Evolutionary conservation across 2,329 filamentous ascomycete genomes (phyloP).

Genomic region (Pyrenophora graminea): DNA sequence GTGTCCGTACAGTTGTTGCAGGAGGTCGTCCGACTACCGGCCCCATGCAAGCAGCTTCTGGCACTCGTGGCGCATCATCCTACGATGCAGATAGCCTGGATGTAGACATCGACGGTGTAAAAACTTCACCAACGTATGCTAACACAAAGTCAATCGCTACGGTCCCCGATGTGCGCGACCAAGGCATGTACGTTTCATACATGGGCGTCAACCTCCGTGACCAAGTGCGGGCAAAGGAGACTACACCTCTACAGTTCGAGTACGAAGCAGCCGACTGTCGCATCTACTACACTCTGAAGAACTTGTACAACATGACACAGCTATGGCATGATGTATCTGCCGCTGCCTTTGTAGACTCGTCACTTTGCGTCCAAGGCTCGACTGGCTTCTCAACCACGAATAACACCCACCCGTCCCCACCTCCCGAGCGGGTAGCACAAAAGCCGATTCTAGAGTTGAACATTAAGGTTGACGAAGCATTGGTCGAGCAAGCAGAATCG

Average conservation of each 20-base stretch:
- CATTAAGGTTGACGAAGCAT: not conserved
- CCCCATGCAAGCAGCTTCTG: conserved; percentile 50
- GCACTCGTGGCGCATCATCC: conserved; percentile 58
- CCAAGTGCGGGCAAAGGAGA: conserved; percentile 40
- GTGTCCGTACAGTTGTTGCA: conserved; percentile 58
- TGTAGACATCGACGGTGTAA: conserved; percentile 6
- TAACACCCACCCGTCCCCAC: conserved; percentile 1
- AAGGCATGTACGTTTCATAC: conserved; percentile 31
- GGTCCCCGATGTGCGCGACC: conserved; percentile 1
- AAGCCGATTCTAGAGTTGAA: not conserved
- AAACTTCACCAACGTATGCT: conserved; percentile 3
- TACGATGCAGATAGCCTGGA: conserved; percentile 38
- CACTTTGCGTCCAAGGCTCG: conserved; percentile 41
- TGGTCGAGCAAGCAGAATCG: conserved; percentile 9
- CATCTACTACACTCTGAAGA: conserved; percentile 45
- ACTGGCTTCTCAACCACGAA: conserved; percentile 25
- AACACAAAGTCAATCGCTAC: conserved; percentile 1
- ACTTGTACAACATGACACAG: conserved; percentile 43
- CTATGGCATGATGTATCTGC: conserved; percentile 44
- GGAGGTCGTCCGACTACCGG: conserved; percentile 60
- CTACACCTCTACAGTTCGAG: conserved; percentile 44
- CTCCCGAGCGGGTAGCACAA: not conserved
- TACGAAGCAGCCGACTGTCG: conserved; percentile 48
- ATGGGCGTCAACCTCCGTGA: conserved; percentile 46
- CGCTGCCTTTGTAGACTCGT: conserved; percentile 38